These are phyloP conservation scores for Phytophthora fragariaefolia DNA, from an alignment of 352 stramenopile species.

Conservation along the genomic window DNA sequence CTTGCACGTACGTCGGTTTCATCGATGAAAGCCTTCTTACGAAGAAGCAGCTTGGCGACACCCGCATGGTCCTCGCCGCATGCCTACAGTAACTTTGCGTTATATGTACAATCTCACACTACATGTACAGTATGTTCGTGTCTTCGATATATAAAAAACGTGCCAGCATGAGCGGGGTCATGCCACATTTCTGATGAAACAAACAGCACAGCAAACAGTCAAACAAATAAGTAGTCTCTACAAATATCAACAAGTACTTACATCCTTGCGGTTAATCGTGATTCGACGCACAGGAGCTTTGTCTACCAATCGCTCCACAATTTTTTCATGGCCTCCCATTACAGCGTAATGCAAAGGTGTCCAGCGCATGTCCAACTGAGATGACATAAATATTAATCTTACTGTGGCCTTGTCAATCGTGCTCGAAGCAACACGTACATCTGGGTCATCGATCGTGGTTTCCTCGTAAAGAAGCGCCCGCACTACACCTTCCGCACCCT, in stretches of 20 bases:
- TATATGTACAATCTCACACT: too few species aligned
- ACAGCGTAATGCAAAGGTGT: constrained; percentile 81
- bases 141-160: neutral
- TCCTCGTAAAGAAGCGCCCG: constrained; percentile 75
- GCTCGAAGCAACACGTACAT: constrained; percentile 44
- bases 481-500: constrained; percentile 64
- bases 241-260: constrained; percentile 28
- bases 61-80: constrained; percentile 73
- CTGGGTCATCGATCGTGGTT: constrained; percentile 76
- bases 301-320: constrained; percentile 61
- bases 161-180: constrained; percentile 81
- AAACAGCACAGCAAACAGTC: constrained; percentile 3
- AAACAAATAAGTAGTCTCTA: neutral
- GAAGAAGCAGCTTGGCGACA: constrained; percentile 65
- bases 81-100: constrained; percentile 40
- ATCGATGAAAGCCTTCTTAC: constrained; percentile 80
- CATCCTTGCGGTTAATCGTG: constrained; percentile 84
- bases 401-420: neutral
- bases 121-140: too few species aligned
- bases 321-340: constrained; percentile 73
- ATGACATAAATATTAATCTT: constrained; percentile 1
- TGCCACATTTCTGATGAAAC: constrained; percentile 65
- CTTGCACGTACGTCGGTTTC: constrained; percentile 70
- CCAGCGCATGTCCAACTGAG: constrained; percentile 79
- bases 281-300: constrained; percentile 77